These are phyloP conservation scores for Raphanus raphanistrum DNA, from an alignment of 345 rosid species.

Conservation along the genomic window DNA sequence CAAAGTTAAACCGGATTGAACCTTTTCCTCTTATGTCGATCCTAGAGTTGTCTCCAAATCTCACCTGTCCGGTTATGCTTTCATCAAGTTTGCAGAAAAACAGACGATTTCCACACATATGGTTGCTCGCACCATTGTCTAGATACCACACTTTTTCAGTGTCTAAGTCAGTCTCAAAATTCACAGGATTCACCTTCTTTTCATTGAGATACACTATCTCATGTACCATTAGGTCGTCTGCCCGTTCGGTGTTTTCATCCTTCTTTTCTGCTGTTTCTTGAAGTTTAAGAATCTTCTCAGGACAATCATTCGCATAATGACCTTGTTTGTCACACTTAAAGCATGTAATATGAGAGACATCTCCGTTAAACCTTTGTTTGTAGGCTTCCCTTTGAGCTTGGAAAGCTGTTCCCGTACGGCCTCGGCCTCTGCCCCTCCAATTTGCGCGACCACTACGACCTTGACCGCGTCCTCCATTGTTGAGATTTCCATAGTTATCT, in stretches of 20 bases:
- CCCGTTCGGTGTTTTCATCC: background rate
- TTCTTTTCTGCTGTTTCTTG: background rate
- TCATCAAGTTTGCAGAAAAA: background rate
- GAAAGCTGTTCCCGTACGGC: background rate
- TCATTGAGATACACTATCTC: background rate
- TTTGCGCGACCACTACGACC: background rate
- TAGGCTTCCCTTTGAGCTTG: background rate
- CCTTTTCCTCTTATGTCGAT: background rate
- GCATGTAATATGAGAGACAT: background rate
- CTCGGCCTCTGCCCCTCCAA: background rate
- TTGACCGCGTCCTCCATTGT: background rate
- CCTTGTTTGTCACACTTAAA: background rate
- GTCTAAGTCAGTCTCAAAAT: background rate
- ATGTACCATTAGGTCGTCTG: background rate
- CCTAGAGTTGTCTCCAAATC: background rate
- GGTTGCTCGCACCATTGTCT: background rate
- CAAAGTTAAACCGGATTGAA: background rate
- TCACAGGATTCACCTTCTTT: background rate
- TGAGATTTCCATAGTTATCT: background rate
- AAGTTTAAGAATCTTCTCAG: background rate
- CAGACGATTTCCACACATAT: background rate
- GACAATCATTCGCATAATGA: background rate
- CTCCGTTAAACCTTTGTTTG: background rate
- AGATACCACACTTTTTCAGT: background rate
- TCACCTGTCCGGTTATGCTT: background rate